Conservation (phyloP, 2,329 filamentous ascomycete species). For the Malbranchea cinnamomea region DNA sequence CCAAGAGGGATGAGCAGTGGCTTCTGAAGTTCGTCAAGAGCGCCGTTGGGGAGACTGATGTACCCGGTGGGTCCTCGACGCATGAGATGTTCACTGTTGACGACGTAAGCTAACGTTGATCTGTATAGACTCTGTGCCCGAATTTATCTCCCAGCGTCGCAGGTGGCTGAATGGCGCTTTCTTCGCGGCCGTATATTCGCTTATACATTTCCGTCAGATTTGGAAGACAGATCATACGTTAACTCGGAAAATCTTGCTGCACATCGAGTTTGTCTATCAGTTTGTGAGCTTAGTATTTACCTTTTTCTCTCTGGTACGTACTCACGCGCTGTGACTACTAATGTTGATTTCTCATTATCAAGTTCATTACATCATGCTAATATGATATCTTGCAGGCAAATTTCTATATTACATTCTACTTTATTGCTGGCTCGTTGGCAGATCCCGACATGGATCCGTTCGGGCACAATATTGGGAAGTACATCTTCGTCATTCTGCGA, state of each 20-base stretch:
- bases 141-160: conserved; percentile 92
- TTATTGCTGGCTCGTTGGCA: conserved; percentile 79
- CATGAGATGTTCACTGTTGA: neutral
- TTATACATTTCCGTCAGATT: conserved; percentile 87
- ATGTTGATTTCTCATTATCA: neutral
- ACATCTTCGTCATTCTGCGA: conserved; percentile 74
- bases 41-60: conserved; percentile 93
- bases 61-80: conserved; percentile 50
- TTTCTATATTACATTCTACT: conserved; percentile 98
- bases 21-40: conserved; percentile 96
- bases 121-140: conserved; percentile 63
- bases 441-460: conserved; percentile 77
- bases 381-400: conserved; percentile 45
- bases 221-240: conserved; percentile 87
- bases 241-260: conserved; percentile 74
- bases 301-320: conserved; percentile 66
- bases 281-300: conserved; percentile 87
- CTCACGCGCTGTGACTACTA: neutral
- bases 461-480: conserved; percentile 66
- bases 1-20: conserved; percentile 89
- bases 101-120: neutral
- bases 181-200: conserved; percentile 93
- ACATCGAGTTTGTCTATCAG: conserved; percentile 93
- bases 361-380: no score
- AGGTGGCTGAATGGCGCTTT: conserved; percentile 98